phyloP scores from a whole-genome alignment of 176 grass and related monocot genomes.

The Areca catechu region DNA sequence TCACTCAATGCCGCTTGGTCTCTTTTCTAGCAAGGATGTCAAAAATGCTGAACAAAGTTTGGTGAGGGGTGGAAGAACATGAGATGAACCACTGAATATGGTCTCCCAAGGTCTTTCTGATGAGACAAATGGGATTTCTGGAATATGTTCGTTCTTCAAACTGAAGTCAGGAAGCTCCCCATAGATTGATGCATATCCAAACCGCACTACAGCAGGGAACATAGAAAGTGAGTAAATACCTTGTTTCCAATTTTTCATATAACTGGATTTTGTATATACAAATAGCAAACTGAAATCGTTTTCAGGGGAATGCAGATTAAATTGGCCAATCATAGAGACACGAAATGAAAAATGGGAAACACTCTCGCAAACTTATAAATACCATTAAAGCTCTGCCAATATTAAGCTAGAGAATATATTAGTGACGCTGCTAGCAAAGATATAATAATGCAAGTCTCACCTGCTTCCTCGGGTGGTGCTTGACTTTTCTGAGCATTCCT shows the following conservation, averaged over 20 bases:
- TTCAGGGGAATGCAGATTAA: too few relatives aligned
- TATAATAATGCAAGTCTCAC: conserved; percentile 24
- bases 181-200: conserved; percentile 73
- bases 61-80: conserved; percentile 65
- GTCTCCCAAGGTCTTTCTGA: conserved; percentile 91
- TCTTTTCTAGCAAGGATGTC: conserved; percentile 69
- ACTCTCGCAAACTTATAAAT: too few relatives aligned
- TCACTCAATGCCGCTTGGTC: conserved; percentile 30
- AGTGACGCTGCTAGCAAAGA: conserved; percentile 6
- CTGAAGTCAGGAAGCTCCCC: conserved; percentile 56
- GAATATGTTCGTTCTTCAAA: conserved; percentile 28
- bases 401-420: neutral
- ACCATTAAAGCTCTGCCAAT: too few relatives aligned
- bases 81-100: conserved; percentile 82
- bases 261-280: too few relatives aligned
- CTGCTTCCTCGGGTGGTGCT: conserved; percentile 41
- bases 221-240: conserved; percentile 4
- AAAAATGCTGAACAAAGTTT: conserved; percentile 77
- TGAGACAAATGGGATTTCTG: conserved; percentile 52
- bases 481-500: conserved; percentile 25
- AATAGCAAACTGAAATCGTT: too few relatives aligned
- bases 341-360: too few relatives aligned
- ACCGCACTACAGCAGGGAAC: conserved; percentile 36
- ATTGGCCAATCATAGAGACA: too few relatives aligned
- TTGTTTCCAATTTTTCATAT: too few relatives aligned